Evolutionary conservation across 352 stramenopile species (phyloP).

Genomic region (Phytopythium vexans): DNA sequence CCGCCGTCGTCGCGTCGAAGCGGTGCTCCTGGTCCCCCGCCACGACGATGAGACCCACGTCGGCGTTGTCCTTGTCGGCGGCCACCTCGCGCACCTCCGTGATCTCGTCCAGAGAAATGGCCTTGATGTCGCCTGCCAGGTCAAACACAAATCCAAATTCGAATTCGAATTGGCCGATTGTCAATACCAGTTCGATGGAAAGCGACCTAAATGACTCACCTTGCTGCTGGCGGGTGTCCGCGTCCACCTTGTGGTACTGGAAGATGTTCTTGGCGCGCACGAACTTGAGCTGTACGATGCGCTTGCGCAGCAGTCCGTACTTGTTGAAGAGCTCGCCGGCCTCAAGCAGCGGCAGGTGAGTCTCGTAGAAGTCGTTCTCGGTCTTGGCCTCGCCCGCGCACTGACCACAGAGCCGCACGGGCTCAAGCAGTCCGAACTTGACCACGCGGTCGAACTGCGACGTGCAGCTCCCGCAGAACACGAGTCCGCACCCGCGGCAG

Average conservation of each 20-base stretch:
- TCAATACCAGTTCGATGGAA: background rate
- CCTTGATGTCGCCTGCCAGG: slow-evolving; percentile 35
- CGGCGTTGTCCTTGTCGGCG: slow-evolving; percentile 44
- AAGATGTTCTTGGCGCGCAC: slow-evolving; percentile 59
- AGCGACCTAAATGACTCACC: slow-evolving; percentile 12
- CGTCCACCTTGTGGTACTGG: slow-evolving; percentile 72
- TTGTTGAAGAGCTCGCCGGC: slow-evolving; percentile 63
- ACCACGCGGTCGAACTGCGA: slow-evolving; percentile 50
- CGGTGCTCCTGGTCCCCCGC: slow-evolving; percentile 49
- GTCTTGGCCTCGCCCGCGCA: slow-evolving; percentile 36
- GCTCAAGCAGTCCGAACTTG: slow-evolving; percentile 61
- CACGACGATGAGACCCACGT: slow-evolving; percentile 49
- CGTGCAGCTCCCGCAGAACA: slow-evolving; percentile 55
- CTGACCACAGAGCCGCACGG: slow-evolving; percentile 49
- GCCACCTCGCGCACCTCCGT: slow-evolving; percentile 46
- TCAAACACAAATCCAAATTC: background rate
- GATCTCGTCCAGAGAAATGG: slow-evolving; percentile 63
- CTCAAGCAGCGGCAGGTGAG: slow-evolving; percentile 55
- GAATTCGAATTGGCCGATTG: background rate
- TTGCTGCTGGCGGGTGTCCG: slow-evolving; percentile 36
- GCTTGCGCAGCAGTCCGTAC: slow-evolving; percentile 61
- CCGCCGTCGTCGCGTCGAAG: slow-evolving; percentile 43
- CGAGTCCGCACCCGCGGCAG: slow-evolving; percentile 51
- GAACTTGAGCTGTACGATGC: slow-evolving; percentile 51
- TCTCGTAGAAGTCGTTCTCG: slow-evolving; percentile 72